Conservation (phyloP, 202 grass and related monocot genomes). For the Cymbopogon flexuosus region DNA sequence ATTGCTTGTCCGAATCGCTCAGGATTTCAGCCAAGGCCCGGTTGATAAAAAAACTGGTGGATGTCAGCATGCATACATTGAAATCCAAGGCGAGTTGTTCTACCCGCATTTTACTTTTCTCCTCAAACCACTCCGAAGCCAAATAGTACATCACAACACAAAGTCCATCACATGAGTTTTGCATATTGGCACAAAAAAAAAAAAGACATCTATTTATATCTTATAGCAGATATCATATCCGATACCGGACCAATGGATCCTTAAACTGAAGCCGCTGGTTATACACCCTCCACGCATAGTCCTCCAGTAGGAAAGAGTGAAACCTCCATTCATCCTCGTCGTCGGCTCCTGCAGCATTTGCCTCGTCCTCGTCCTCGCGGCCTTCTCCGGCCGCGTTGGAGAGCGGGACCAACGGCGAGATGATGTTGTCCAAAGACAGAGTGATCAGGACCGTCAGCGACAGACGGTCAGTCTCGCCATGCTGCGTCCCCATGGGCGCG, state of each 20-base stretch:
- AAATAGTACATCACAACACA: not conserved
- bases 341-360: not conserved
- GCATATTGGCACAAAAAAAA: not conserved
- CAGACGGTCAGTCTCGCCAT: slow-evolving; percentile 22
- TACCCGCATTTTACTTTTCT: too few relatives aligned
- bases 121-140: slow-evolving; percentile 9
- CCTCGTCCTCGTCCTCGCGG: not conserved
- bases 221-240: not conserved
- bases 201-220: not conserved
- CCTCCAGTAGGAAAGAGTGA: slow-evolving; percentile 42
- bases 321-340: slow-evolving; percentile 35
- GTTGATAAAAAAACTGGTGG: not conserved
- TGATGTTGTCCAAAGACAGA: slow-evolving; percentile 40
- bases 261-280: slow-evolving; percentile 49
- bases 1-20: not conserved
- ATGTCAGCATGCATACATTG: not conserved
- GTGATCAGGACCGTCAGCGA: slow-evolving; percentile 61
- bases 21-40: not conserved
- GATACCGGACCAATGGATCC: slow-evolving; percentile 49
- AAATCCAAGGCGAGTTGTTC: not conserved
- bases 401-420: slow-evolving; percentile 46
- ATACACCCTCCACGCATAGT: slow-evolving; percentile 61
- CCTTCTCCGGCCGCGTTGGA: not conserved
- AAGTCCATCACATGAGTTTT: not conserved
- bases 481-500: not conserved